Percentiles rank a stretch among this genome's conserved stretches.
These are phyloP conservation scores for Vitis labrusca DNA, from an alignment of 164 flowering plant species.

Conservation along the genomic window DNA sequence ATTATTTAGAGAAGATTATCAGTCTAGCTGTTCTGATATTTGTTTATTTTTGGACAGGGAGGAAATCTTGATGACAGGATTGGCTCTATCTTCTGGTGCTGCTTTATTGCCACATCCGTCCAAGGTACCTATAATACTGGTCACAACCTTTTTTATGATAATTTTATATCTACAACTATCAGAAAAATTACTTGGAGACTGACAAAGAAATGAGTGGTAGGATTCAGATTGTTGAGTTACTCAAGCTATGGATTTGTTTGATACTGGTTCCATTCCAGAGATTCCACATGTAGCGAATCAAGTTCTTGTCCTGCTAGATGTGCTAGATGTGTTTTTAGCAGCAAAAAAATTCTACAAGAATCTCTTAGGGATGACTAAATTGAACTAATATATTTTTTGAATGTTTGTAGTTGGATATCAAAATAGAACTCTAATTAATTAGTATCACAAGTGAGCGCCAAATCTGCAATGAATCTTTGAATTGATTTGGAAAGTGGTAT, in stretches of 20 bases:
- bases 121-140: constrained; percentile 39
- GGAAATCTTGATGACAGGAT: constrained; percentile 18
- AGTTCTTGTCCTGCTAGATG: background rate
- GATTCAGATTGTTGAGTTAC: background rate
- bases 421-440: no score
- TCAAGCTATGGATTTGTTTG: background rate
- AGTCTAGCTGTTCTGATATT: background rate
- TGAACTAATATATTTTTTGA: no score
- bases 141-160: background rate
- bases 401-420: no score
- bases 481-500: no score
- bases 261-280: background rate
- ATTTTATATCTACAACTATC: background rate
- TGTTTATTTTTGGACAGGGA: constrained; percentile 29
- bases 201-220: background rate
- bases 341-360: background rate
- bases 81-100: constrained; percentile 50
- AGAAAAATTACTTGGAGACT: background rate
- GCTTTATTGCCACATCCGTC: constrained; percentile 55
- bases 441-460: no score
- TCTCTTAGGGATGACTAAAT: no score
- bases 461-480: no score
- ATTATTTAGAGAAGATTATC: background rate
- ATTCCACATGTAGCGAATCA: background rate
- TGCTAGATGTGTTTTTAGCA: background rate